These are phyloP conservation scores for Musa acuminata DNA, from an alignment of 176 grass and related monocot species.

Conservation along the genomic window DNA sequence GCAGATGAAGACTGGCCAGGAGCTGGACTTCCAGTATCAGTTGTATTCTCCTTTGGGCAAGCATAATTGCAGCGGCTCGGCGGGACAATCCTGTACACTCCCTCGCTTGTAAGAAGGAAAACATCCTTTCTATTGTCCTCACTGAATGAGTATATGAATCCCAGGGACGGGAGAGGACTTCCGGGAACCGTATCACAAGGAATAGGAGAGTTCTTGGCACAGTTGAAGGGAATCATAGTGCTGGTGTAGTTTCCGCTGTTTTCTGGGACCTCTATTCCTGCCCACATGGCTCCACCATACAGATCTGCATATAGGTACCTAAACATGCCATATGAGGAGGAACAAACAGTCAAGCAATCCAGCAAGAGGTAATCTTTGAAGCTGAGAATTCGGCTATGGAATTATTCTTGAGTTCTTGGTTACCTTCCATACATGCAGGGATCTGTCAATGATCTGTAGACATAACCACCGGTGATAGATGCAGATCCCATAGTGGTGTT, in stretches of 20 bases:
- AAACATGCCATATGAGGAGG: background rate
- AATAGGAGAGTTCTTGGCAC: conserved; percentile 19
- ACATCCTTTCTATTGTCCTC: conserved; percentile 74
- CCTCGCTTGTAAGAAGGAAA: conserved; percentile 54
- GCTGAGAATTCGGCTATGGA: background rate
- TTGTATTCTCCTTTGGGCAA: conserved; percentile 19
- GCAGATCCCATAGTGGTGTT: conserved; percentile 57
- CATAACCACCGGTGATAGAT: conserved; percentile 69
- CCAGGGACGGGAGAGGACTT: conserved; percentile 7
- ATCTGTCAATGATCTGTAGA: conserved; percentile 52
- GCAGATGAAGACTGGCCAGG: background rate
- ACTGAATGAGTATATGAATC: conserved; percentile 45
- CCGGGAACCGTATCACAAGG: background rate
- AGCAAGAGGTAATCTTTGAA: too few species aligned
- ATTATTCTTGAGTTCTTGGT: background rate
- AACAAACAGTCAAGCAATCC: too few species aligned
- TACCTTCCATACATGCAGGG: conserved; percentile 73
- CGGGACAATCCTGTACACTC: conserved; percentile 62
- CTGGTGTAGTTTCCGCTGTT: conserved; percentile 71
- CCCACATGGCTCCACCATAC: conserved; percentile 53
- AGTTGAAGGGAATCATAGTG: conserved; percentile 13
- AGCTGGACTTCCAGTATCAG: background rate
- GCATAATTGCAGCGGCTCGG: conserved; percentile 46
- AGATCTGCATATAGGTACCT: conserved; percentile 78
- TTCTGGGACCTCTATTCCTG: conserved; percentile 46